Conservation (phyloP, 805 yeast species). For the Vanderwaltozyma tropicalis region DNA sequence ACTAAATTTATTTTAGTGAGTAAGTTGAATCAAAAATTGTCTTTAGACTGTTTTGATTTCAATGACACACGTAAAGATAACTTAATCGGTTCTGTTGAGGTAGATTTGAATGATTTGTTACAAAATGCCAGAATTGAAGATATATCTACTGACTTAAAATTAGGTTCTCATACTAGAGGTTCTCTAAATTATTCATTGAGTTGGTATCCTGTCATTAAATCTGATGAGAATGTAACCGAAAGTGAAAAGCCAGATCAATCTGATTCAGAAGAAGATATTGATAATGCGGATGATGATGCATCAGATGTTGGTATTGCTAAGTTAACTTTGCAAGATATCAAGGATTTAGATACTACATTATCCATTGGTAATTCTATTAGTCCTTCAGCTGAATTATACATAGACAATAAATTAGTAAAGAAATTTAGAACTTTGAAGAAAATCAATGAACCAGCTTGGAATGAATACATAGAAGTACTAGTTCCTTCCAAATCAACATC, state of each 20-base stretch:
- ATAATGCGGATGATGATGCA: conserved; percentile 29
- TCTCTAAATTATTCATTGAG: conserved; percentile 44
- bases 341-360: conserved; percentile 41
- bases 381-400: conserved; percentile 58
- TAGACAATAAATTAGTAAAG: conserved; percentile 47
- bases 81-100: conserved; percentile 38
- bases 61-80: conserved; percentile 46
- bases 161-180: conserved; percentile 45
- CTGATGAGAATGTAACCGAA: conserved; percentile 11
- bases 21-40: conserved; percentile 45
- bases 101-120: conserved; percentile 49
- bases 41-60: conserved; percentile 46
- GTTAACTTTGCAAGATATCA: conserved; percentile 49
- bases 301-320: conserved; percentile 69
- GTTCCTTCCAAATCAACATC: conserved; percentile 52
- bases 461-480: conserved; percentile 49
- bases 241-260: conserved; percentile 8
- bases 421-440: conserved; percentile 52
- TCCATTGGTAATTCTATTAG: conserved; percentile 39
- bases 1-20: conserved; percentile 50
- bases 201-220: conserved; percentile 30
- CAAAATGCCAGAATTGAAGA: conserved; percentile 35
- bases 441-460: conserved; percentile 67
- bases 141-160: conserved; percentile 21
- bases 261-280: conserved; percentile 9